phyloP scores from a whole-genome alignment of 805 yeast genomes.

The Torulaspora franciscae region DNA sequence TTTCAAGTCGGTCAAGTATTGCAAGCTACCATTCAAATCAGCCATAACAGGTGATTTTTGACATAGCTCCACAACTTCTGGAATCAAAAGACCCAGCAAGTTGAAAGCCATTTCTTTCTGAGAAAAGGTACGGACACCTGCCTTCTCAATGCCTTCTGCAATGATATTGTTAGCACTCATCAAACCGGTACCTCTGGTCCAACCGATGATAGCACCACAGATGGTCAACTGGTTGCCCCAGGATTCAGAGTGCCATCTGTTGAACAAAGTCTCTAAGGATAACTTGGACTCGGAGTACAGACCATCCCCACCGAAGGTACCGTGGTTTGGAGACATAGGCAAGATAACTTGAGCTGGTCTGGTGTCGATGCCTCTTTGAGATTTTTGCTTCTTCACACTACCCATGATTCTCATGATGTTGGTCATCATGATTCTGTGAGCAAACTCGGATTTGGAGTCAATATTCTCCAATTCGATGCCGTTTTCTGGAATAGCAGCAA shows the following conservation, averaged over 20 bases:
- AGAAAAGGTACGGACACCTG: conserved; percentile 96
- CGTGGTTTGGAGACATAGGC: conserved; percentile 98
- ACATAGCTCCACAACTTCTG: conserved; percentile 76
- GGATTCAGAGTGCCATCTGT: conserved; percentile 98
- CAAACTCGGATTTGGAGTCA: conserved; percentile 93
- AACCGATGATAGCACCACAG: conserved; percentile 98
- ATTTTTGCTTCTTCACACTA: conserved; percentile 78
- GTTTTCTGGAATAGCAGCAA: conserved; percentile 98
- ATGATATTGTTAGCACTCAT: conserved; percentile 96
- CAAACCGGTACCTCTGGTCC: conserved; percentile 99
- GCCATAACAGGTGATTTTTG: conserved; percentile 96
- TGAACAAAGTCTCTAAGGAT: conserved; percentile 90
- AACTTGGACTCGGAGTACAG: conserved; percentile 96
- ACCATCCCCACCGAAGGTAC: conserved; percentile 98
- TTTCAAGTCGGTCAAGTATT: conserved; percentile 85
- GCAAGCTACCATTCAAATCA: conserved; percentile 98
- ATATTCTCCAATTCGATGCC: conserved; percentile 92
- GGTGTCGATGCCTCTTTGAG: conserved; percentile 70
- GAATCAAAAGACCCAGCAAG: conserved; percentile 87
- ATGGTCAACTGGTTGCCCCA: conserved; percentile 93
- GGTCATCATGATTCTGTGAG: conserved; percentile 98
- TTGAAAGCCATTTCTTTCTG: conserved; percentile 99
- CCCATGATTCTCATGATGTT: conserved; percentile 91
- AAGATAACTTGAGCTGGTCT: conserved; percentile 97
- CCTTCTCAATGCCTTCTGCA: conserved; percentile 93